These are phyloP conservation scores for Peronospora belbahrii DNA, from an alignment of 352 stramenopile species.

Conservation along the genomic window DNA sequence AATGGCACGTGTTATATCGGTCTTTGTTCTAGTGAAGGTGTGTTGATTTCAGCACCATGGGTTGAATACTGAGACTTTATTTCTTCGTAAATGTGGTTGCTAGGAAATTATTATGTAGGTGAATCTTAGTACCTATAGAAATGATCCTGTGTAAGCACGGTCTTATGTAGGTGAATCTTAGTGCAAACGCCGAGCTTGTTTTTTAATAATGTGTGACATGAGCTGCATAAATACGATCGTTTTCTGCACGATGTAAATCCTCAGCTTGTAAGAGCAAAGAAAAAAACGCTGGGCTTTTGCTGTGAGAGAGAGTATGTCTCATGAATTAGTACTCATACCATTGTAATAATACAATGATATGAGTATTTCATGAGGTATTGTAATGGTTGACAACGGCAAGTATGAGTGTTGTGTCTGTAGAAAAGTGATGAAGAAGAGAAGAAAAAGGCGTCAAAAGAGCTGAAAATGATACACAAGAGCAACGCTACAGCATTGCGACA, in stretches of 20 bases:
- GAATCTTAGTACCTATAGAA: too few species aligned
- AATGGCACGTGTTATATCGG: slow-evolving; percentile 17
- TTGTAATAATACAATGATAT: slow-evolving; percentile 29
- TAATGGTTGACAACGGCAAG: too few species aligned
- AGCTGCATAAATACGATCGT: slow-evolving; percentile 38
- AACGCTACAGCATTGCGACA: neutral
- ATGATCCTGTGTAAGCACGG: too few species aligned
- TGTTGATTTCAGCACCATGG: neutral
- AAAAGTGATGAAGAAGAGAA: slow-evolving; percentile 12
- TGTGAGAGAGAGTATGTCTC: slow-evolving; percentile 39
- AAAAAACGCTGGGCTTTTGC: slow-evolving; percentile 3
- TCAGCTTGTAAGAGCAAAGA: neutral
- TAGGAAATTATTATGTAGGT: too few species aligned
- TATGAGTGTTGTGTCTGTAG: neutral
- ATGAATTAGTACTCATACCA: too few species aligned
- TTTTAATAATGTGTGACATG: slow-evolving; percentile 25
- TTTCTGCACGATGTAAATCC: slow-evolving; percentile 39
- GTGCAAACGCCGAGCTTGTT: slow-evolving; percentile 30
- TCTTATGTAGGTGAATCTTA: slow-evolving; percentile 39
- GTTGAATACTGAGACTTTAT: slow-evolving; percentile 1
- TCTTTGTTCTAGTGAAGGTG: neutral
- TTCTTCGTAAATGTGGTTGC: too few species aligned
- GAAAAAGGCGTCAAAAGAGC: neutral
- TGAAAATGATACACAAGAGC: neutral
- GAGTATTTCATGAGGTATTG: slow-evolving; percentile 1